These are phyloP conservation scores for Astrothelium macrocarpum DNA, from an alignment of 495 filamentous ascomycete genomes.

Conservation along the genomic window DNA sequence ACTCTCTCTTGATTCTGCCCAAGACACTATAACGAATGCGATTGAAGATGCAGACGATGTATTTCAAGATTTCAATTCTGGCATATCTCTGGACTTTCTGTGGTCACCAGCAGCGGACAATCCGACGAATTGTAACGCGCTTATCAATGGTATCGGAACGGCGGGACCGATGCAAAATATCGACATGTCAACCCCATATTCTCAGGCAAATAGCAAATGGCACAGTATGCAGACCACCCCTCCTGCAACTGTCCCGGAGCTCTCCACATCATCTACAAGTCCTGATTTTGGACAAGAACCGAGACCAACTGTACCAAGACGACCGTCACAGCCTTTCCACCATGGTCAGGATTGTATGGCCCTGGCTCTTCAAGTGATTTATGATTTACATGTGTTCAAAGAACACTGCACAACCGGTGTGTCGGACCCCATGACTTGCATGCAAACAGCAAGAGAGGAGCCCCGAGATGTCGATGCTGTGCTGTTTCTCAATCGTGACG, in stretches of 20 bases:
- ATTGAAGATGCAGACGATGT: not conserved
- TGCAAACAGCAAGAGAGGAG: constrained; percentile 5
- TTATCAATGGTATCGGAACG: not conserved
- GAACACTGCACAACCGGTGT: not conserved
- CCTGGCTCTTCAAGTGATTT: constrained; percentile 1
- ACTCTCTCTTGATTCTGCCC: not conserved
- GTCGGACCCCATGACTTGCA: constrained; percentile 5
- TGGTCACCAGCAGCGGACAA: constrained; percentile 1
- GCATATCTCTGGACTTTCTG: not conserved
- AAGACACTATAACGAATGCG: not conserved
- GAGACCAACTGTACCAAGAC: not conserved
- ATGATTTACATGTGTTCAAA: constrained; percentile 3
- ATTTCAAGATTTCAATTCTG: not conserved
- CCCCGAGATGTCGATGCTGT: constrained; percentile 3
- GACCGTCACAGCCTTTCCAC: not conserved
- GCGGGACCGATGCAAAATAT: not conserved
- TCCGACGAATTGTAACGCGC: not conserved
- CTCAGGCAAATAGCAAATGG: not conserved
- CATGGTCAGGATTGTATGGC: constrained; percentile 6
- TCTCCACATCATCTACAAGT: not conserved
- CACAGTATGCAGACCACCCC: not conserved
- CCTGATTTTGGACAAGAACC: not conserved
- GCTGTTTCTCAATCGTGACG: not conserved
- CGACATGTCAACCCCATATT: not conserved
- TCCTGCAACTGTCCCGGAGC: not conserved